Evolutionary conservation across 805 yeast genomes (phyloP).

Genomic region (Pichia deserticola): DNA sequence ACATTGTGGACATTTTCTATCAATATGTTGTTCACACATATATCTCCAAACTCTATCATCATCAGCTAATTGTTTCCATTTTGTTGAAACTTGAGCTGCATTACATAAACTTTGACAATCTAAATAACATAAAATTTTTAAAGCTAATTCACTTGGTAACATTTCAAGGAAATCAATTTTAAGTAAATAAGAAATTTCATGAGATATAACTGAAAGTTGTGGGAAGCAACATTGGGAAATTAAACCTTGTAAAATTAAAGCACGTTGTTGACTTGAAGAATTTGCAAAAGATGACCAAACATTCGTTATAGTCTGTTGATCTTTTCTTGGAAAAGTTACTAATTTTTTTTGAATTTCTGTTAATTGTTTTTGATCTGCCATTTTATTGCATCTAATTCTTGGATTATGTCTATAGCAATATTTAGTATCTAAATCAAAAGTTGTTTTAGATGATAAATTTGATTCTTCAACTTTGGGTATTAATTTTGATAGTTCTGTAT

Average conservation of each 20-base stretch:
- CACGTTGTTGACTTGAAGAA: conserved; percentile 62
- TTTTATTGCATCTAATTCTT: conserved; percentile 64
- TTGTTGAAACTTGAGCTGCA: conserved; percentile 86
- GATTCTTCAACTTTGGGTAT: not conserved
- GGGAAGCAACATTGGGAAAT: conserved; percentile 92
- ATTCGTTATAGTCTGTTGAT: conserved; percentile 69
- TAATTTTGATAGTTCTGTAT: not conserved
- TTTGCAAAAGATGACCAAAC: conserved; percentile 81
- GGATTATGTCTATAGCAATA: conserved; percentile 95
- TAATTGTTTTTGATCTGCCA: conserved; percentile 58
- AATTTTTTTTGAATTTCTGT: conserved; percentile 50
- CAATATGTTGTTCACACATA: conserved; percentile 97
- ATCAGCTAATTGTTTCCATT: conserved; percentile 87
- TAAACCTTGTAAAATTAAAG: conserved; percentile 73
- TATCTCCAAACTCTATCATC: conserved; percentile 98
- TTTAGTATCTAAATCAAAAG: conserved; percentile 46
- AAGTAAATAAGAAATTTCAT: conserved; percentile 70
- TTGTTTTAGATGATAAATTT: conserved; percentile 20
- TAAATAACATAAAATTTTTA: conserved; percentile 78
- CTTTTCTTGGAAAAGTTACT: conserved; percentile 57
- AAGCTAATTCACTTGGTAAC: conserved; percentile 77
- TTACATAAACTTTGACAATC: conserved; percentile 91
- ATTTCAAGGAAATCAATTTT: conserved; percentile 84
- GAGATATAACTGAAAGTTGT: conserved; percentile 77
- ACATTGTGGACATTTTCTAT: conserved; percentile 93